Evolutionary conservation across 352 stramenopile species (phyloP).

Genomic region (Pythium pyrilobum): DNA sequence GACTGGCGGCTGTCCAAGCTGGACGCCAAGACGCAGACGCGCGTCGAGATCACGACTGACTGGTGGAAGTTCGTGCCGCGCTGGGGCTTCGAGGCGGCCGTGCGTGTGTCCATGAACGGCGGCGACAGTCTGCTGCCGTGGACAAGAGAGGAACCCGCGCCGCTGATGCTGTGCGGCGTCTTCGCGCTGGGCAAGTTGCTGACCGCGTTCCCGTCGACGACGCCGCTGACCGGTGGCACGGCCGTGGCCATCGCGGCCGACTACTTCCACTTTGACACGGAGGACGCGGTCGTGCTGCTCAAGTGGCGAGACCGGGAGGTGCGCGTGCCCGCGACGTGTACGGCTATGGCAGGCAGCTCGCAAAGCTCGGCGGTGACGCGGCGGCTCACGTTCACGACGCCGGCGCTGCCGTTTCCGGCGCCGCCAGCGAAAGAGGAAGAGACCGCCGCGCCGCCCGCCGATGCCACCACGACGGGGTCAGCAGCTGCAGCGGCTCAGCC

Average conservation of each 20-base stretch:
- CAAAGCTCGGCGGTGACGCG: constrained; percentile 10
- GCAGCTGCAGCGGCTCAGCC: too few species aligned
- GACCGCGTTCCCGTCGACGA: constrained; percentile 31
- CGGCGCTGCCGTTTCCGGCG: constrained; percentile 29
- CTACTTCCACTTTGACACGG: constrained; percentile 56
- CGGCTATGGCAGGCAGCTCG: not conserved
- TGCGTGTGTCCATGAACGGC: constrained; percentile 50
- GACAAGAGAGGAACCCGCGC: too few species aligned
- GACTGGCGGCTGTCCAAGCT: constrained; percentile 28
- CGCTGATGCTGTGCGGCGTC: constrained; percentile 28
- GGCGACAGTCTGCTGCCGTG: constrained; percentile 13
- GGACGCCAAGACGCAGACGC: constrained; percentile 6
- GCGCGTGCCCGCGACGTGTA: constrained; percentile 27
- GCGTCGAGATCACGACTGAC: constrained; percentile 9
- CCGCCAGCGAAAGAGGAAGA: too few species aligned
- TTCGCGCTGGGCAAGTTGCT: constrained; percentile 25
- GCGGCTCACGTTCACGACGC: constrained; percentile 39
- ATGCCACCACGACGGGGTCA: too few species aligned
- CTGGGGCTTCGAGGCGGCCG: constrained; percentile 5
- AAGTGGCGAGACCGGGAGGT: constrained; percentile 35
- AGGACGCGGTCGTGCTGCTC: constrained; percentile 42
- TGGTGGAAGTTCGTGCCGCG: constrained; percentile 24
- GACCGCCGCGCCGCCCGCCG: too few species aligned
- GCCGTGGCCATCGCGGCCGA: constrained; percentile 39
- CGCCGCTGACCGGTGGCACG: constrained; percentile 37